Evolutionary conservation across 352 stramenopile genomes (phyloP).

Genomic region (Phytophthora citrophthora): DNA sequence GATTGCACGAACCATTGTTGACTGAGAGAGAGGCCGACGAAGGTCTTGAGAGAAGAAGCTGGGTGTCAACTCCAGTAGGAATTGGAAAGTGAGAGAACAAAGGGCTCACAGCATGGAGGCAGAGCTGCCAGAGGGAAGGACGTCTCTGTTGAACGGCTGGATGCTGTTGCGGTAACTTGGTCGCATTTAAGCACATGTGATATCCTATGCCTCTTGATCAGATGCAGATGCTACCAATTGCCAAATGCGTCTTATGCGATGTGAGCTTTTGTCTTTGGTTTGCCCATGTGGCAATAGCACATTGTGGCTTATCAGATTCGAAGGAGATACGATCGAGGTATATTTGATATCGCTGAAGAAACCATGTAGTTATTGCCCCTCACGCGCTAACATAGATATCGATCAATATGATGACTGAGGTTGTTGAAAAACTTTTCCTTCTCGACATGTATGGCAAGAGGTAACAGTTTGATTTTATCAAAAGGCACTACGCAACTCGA

Average conservation of each 20-base stretch:
- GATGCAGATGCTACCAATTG: constrained; percentile 11
- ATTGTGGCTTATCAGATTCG: too few species aligned
- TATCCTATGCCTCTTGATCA: constrained; percentile 21
- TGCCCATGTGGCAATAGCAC: too few species aligned
- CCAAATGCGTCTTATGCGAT: constrained; percentile 1
- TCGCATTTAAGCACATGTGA: constrained; percentile 12
- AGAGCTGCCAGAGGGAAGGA: not conserved
- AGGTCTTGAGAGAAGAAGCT: constrained; percentile 6
- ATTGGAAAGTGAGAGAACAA: constrained; percentile 25
- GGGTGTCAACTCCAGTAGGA: constrained; percentile 25
- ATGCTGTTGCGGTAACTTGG: constrained; percentile 15
- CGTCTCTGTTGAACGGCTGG: constrained; percentile 12
- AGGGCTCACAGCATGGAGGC: not conserved
- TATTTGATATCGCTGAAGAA: too few species aligned
- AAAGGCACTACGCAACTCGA: too few species aligned
- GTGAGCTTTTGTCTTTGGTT: too few species aligned
- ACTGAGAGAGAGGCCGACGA: not conserved
- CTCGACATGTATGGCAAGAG: too few species aligned
- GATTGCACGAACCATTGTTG: constrained; percentile 23
- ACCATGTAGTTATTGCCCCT: too few species aligned
- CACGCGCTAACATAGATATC: too few species aligned
- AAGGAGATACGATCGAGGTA: too few species aligned
- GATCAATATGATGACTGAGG: too few species aligned
- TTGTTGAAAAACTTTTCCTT: too few species aligned
- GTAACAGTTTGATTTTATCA: too few species aligned